These are phyloP conservation scores for Albugo candida DNA, from an alignment of 352 stramenopile species.

Conservation along the genomic window DNA sequence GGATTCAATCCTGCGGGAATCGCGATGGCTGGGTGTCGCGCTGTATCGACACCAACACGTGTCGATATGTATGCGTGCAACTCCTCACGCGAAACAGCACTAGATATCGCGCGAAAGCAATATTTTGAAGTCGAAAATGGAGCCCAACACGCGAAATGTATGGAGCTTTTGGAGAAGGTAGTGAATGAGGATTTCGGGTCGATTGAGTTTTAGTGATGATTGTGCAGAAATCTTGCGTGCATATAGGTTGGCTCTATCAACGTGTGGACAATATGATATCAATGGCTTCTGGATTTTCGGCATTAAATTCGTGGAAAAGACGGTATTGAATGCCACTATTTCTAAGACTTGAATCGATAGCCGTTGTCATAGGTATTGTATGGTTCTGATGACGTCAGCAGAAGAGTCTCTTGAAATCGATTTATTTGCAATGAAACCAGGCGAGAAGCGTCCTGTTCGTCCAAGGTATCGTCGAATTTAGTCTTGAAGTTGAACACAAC, in stretches of 20 bases:
- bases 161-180: conserved; percentile 1
- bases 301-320: conserved; percentile 68
- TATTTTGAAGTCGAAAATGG: conserved; percentile 21
- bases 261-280: conserved; percentile 65
- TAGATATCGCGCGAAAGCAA: conserved; percentile 45
- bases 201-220: neutral
- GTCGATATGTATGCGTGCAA: conserved; percentile 4
- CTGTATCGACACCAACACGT: conserved; percentile 28
- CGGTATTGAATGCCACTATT: conserved; percentile 13
- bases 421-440: conserved; percentile 55
- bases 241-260: conserved; percentile 68
- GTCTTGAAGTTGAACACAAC: neutral
- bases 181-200: conserved; percentile 8
- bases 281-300: conserved; percentile 40
- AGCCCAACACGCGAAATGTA: conserved; percentile 3
- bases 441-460: conserved; percentile 43
- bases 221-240: conserved; percentile 50
- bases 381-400: conserved; percentile 40
- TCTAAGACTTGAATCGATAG: neutral
- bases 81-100: conserved; percentile 20
- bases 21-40: conserved; percentile 45
- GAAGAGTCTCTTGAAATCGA: conserved; percentile 52
- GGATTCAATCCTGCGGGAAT: conserved; percentile 28
- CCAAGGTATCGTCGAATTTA: conserved; percentile 19
- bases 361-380: conserved; percentile 36